Conservation (phyloP, 805 yeast genomes). For the Priceomyces castillae region DNA sequence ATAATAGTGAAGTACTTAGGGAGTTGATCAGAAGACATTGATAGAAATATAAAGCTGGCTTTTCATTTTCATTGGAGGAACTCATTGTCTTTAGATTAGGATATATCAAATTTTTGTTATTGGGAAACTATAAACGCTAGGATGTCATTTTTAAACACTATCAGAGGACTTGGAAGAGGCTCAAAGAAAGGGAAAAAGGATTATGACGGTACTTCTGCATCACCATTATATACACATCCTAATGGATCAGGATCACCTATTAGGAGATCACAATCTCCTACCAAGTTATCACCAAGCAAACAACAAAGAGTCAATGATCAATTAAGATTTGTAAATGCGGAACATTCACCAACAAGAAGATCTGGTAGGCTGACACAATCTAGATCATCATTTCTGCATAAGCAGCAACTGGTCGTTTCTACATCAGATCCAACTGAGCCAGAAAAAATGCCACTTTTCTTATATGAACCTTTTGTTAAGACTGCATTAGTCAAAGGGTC, state of each 20-base stretch:
- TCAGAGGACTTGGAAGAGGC: constrained; percentile 46
- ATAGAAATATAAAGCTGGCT: neutral
- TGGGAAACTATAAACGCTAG: neutral
- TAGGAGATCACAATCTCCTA: constrained; percentile 37
- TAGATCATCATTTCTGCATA: constrained; percentile 7
- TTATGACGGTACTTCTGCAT: constrained; percentile 21
- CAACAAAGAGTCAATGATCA: constrained; percentile 17
- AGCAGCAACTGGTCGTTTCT: constrained; percentile 8
- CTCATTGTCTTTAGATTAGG: neutral
- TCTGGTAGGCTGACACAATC: constrained; percentile 4
- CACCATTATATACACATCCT: constrained; percentile 30
- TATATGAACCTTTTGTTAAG: constrained; percentile 90
- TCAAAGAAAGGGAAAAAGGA: constrained; percentile 45
- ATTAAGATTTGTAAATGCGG: constrained; percentile 9
- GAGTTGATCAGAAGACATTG: neutral
- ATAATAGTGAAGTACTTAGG: too few species aligned
- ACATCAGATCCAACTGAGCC: constrained; percentile 12
- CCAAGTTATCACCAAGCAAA: constrained; percentile 43
- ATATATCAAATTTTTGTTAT: too few species aligned
- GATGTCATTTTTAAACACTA: constrained; percentile 48
- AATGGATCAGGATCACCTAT: constrained; percentile 33
- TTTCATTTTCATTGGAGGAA: neutral
- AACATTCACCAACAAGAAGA: constrained; percentile 21
- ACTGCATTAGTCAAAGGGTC: constrained; percentile 96
- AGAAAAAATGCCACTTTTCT: constrained; percentile 54